Evolutionary conservation across 768 basidiomycete species (phyloP).

Genomic region (Psilocybe cyanescens): DNA sequence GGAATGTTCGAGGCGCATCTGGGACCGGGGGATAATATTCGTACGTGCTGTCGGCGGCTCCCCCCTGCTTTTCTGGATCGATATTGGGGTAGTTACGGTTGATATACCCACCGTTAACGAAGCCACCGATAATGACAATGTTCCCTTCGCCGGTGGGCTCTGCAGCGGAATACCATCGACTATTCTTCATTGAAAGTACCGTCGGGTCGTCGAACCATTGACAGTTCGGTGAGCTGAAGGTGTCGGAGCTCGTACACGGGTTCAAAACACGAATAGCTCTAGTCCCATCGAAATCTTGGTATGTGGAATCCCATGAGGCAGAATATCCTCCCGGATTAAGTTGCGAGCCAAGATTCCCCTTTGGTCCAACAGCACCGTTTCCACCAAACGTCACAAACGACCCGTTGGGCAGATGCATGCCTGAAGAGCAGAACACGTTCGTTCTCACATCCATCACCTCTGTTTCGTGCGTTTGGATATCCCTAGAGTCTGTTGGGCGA

Average conservation of each 20-base stretch:
- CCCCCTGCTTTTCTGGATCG: slow-evolving; percentile 66
- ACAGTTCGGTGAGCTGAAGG: slow-evolving; percentile 55
- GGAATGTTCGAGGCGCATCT: slow-evolving; percentile 50
- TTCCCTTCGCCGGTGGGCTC: slow-evolving; percentile 79
- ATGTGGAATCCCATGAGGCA: slow-evolving; percentile 64
- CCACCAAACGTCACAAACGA: slow-evolving; percentile 79
- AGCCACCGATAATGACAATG: slow-evolving; percentile 82
- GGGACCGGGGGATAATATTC: slow-evolving; percentile 80
- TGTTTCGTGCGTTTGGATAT: slow-evolving; percentile 60
- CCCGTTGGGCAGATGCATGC: slow-evolving; percentile 82
- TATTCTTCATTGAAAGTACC: slow-evolving; percentile 64
- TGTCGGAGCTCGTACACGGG: slow-evolving; percentile 61
- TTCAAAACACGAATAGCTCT: slow-evolving; percentile 82
- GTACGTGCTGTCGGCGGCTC: slow-evolving; percentile 79
- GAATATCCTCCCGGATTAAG: slow-evolving; percentile 48
- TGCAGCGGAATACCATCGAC: slow-evolving; percentile 81
- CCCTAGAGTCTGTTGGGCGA: slow-evolving; percentile 40
- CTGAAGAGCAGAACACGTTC: slow-evolving; percentile 85
- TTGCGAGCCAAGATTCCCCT: slow-evolving; percentile 62
- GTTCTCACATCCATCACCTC: slow-evolving; percentile 72
- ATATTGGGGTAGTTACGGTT: slow-evolving; percentile 75
- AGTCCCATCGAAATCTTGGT: slow-evolving; percentile 82
- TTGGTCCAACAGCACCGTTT: slow-evolving; percentile 75
- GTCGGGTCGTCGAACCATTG: slow-evolving; percentile 76
- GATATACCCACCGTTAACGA: slow-evolving; percentile 77